phyloP scores from a whole-genome alignment of 2,329 filamentous ascomycete species.

The Ophiostoma australiae region DNA sequence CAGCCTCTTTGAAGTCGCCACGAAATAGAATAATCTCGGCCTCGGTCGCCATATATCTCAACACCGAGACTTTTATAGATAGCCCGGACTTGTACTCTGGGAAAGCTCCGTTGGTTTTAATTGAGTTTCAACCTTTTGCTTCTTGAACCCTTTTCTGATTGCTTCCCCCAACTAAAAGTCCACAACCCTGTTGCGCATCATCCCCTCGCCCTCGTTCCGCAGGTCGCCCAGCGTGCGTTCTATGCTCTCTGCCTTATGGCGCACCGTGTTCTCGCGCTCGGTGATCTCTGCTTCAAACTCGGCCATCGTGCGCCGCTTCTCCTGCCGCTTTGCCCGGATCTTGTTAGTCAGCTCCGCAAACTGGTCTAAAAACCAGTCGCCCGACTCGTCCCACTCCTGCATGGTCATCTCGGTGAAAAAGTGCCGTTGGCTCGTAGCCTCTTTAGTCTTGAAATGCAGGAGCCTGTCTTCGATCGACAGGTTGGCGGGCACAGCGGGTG shows the following conservation, averaged over 20 bases:
- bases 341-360: conserved; percentile 48
- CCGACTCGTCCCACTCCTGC: conserved; percentile 54
- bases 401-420: conserved; percentile 52
- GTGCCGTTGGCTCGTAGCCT: conserved; percentile 40
- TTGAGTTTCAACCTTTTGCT: neutral
- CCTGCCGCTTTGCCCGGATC: conserved; percentile 45
- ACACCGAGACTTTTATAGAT: neutral
- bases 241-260: conserved; percentile 50
- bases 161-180: conserved; percentile 28
- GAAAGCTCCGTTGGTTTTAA: too few species aligned
- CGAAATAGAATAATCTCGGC: neutral
- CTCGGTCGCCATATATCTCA: neutral
- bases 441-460: conserved; percentile 45
- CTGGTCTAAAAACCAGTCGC: conserved; percentile 55
- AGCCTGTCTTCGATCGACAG: conserved; percentile 47
- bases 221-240: conserved; percentile 51
- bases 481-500: conserved; percentile 34
- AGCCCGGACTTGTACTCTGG: neutral
- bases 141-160: conserved; percentile 13
- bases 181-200: conserved; percentile 46
- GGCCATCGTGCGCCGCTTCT: conserved; percentile 47
- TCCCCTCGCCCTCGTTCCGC: conserved; percentile 52
- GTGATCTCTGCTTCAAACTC: conserved; percentile 54
- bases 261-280: conserved; percentile 50
- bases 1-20: neutral